These are phyloP conservation scores for Fusarium sarcochroum DNA, from an alignment of 2,329 filamentous ascomycete species.

Conservation along the genomic window DNA sequence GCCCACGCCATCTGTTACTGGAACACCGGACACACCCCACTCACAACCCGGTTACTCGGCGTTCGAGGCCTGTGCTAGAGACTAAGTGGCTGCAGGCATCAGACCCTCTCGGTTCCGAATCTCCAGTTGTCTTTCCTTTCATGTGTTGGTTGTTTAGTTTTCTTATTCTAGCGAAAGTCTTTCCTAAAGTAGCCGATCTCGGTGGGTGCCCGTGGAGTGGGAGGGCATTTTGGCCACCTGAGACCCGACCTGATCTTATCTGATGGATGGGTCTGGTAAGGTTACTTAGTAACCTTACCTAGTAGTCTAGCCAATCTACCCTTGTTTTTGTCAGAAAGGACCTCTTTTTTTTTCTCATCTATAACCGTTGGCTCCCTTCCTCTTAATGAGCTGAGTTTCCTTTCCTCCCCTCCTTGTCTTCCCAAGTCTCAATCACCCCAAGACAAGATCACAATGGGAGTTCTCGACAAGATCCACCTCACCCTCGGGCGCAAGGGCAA, in stretches of 20 bases:
- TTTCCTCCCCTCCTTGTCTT: constrained; percentile 20
- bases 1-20: neutral
- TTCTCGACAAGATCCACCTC: constrained; percentile 36
- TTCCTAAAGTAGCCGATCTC: constrained; percentile 32
- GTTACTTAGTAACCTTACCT: too few species aligned
- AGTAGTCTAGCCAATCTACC: constrained; percentile 17
- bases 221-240: constrained; percentile 18
- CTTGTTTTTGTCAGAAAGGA: neutral
- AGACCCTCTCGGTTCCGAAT: constrained; percentile 25
- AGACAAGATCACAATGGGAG: constrained; percentile 37
- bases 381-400: neutral
- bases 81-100: constrained; percentile 37
- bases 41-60: constrained; percentile 22
- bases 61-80: constrained; percentile 37
- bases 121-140: constrained; percentile 1
- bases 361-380: constrained; percentile 11
- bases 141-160: neutral
- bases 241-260: constrained; percentile 41
- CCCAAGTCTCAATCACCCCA: constrained; percentile 4
- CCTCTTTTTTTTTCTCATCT: constrained; percentile 19
- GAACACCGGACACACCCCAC: constrained; percentile 31
- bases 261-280: constrained; percentile 38
- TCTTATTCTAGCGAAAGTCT: neutral
- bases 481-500: constrained; percentile 34
- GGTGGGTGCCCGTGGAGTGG: constrained; percentile 16